These are phyloP conservation scores for Lunularia cruciata DNA, from an alignment of 225 moss, liverwort and hornwort genomes.

Conservation along the genomic window DNA sequence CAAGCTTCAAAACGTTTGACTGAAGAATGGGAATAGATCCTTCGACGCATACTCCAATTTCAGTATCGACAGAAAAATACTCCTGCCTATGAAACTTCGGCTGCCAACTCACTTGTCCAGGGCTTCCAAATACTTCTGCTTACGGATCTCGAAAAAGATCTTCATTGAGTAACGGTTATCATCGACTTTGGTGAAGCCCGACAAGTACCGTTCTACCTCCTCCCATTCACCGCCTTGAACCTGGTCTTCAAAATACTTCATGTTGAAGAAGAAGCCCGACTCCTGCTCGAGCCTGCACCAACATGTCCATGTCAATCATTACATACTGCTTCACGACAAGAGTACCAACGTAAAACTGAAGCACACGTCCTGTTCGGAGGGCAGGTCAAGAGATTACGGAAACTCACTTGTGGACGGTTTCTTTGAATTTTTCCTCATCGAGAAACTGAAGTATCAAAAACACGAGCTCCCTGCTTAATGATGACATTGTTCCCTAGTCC, in stretches of 20 bases:
- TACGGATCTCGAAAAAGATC: constrained; percentile 99
- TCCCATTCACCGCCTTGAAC: constrained; percentile 99
- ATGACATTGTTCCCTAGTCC: constrained; percentile 80
- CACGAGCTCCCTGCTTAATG: constrained; percentile 99
- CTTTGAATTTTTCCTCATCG: constrained; percentile 99
- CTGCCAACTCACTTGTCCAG: constrained; percentile 78
- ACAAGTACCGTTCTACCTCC: constrained; percentile 97
- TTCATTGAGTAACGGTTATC: constrained; percentile 99
- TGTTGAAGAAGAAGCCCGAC: constrained; percentile 99
- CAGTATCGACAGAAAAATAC: not conserved
- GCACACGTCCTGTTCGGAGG: not conserved
- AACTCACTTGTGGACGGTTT: constrained; percentile 99
- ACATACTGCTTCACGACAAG: not conserved
- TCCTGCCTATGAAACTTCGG: not conserved
- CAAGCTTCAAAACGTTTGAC: not conserved
- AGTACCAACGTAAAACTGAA: not conserved
- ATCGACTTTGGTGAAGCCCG: constrained; percentile 98
- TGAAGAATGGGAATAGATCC: constrained; percentile 1
- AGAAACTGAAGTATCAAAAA: constrained; percentile 99
- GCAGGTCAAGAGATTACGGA: not conserved
- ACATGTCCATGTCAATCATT: constrained; percentile 30
- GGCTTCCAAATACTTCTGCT: constrained; percentile 98
- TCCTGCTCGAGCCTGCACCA: constrained; percentile 92
- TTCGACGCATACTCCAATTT: not conserved
- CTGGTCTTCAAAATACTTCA: constrained; percentile 99